Evolutionary conservation across 306 rosid genomes (phyloP).

Genomic region (Dryas alaskensis): DNA sequence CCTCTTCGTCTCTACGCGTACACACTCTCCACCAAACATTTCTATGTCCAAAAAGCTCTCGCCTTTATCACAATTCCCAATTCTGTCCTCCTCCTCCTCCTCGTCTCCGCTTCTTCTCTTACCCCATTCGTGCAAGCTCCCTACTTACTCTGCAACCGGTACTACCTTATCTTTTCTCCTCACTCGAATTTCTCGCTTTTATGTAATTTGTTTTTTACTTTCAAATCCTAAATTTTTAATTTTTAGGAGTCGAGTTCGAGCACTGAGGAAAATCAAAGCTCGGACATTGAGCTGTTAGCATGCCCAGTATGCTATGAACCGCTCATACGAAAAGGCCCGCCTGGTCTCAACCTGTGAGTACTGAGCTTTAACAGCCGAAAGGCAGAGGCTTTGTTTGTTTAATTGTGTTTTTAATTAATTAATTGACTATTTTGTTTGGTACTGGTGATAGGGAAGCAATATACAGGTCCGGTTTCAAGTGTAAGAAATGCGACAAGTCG

Average conservation of each 20-base stretch:
- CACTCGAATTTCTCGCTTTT: too few species aligned
- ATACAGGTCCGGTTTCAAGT: conserved; percentile 86
- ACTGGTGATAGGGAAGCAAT: conserved; percentile 58
- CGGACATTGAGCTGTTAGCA: conserved; percentile 52
- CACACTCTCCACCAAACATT: conserved; percentile 25
- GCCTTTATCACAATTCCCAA: conserved; percentile 28
- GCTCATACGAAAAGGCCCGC: conserved; percentile 78
- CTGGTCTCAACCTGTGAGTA: conserved; percentile 82
- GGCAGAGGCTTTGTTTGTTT: background rate
- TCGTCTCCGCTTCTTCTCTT: background rate
- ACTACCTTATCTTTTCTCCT: background rate
- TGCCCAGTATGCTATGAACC: conserved; percentile 92
- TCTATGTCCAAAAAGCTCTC: conserved; percentile 36
- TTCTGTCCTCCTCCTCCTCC: conserved; percentile 32
- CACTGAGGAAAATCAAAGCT: conserved; percentile 37
- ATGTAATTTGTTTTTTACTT: background rate
- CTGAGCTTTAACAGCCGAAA: background rate
- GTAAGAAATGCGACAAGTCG: conserved; percentile 70
- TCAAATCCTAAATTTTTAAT: background rate
- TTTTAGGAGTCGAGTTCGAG: conserved; percentile 40
- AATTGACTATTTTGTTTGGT: background rate
- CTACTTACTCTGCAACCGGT: conserved; percentile 43
- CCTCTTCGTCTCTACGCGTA: conserved; percentile 27
- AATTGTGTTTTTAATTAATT: background rate
- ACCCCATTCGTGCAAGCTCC: conserved; percentile 46